Conservation (phyloP, 805 yeast species). For the Candida odintsovae region DNA sequence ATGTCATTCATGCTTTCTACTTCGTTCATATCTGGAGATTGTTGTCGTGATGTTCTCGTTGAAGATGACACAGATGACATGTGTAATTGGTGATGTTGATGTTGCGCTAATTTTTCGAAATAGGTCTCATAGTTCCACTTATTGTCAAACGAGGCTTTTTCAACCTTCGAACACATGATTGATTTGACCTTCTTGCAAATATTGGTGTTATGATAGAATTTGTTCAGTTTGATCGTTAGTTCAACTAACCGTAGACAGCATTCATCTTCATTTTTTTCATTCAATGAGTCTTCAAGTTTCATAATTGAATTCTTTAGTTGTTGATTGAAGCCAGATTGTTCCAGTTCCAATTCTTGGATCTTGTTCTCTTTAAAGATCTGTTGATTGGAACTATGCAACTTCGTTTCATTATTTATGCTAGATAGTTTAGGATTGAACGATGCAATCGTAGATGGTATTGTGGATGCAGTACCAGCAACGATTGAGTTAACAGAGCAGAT, state of each 20-base stretch:
- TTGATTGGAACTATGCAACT: not conserved
- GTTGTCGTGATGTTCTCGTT: not conserved
- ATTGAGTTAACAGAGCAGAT: not conserved
- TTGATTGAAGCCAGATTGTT: not conserved
- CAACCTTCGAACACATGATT: conserved; percentile 6
- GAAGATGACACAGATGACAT: not conserved
- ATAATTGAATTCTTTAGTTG: conserved; percentile 5
- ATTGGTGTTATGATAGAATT: conserved; percentile 13
- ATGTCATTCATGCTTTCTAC: conserved; percentile 5
- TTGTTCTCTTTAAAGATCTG: not conserved
- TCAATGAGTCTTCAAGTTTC: conserved; percentile 15
- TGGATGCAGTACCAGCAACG: not conserved
- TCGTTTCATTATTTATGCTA: not conserved
- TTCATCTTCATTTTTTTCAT: not conserved
- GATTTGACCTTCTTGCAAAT: conserved; percentile 1
- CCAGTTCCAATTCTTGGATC: not conserved
- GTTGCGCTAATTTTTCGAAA: conserved; percentile 15
- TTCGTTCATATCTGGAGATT: not conserved
- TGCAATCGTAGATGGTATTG: not conserved
- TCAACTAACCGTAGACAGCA: conserved; percentile 4
- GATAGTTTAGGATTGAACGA: not conserved
- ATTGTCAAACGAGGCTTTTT: conserved; percentile 18
- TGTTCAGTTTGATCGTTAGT: conserved; percentile 13
- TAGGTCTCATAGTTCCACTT: conserved; percentile 43
- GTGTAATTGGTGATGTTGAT: conserved; percentile 9